A percentile compares a stretch with the other conserved stretches of the same genome.
Conservation (phyloP, 176 grass and related monocot species). For the Alloteropsis semialata region DNA sequence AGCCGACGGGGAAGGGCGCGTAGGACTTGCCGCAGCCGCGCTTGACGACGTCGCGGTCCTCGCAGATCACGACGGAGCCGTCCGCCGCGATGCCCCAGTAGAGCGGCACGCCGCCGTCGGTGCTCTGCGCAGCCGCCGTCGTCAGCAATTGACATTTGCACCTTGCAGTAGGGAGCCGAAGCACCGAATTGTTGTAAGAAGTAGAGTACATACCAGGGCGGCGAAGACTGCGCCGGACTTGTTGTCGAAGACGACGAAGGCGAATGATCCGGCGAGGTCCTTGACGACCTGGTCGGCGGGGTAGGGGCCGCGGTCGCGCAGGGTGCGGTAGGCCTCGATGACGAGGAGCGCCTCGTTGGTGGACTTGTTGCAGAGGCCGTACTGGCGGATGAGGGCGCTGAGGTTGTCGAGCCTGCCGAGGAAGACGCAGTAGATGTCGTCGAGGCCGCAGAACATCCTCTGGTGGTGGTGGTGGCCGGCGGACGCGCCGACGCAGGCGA, state of each 20-base stretch:
- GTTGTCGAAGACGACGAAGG: conserved; percentile 89
- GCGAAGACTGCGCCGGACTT: conserved; percentile 63
- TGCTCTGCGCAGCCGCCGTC: no score
- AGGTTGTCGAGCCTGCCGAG: conserved; percentile 67
- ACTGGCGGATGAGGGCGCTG: conserved; percentile 79
- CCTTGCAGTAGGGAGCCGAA: no score
- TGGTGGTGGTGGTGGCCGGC: conserved; percentile 15
- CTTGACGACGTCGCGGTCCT: conserved; percentile 66
- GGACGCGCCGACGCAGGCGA: conserved; percentile 58
- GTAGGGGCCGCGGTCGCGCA: conserved; percentile 91
- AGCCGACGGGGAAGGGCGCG: conserved; percentile 82
- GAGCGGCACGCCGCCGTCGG: conserved; percentile 53
- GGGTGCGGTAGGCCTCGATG: conserved; percentile 88
- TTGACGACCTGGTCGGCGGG: conserved; percentile 95
- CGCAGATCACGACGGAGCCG: conserved; percentile 85
- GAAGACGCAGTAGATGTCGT: conserved; percentile 87
- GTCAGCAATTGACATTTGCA: no score
- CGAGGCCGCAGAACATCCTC: conserved; percentile 80
- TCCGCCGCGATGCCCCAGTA: conserved; percentile 82
- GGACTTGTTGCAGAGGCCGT: conserved; percentile 57
- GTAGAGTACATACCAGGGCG: conserved; percentile 45
- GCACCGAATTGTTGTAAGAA: no score
- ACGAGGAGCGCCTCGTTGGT: conserved; percentile 76
- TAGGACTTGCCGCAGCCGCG: conserved; percentile 69
- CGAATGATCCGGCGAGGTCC: conserved; percentile 78